These are phyloP conservation scores for Nelumbo lutea DNA, from an alignment of 164 flowering plant species.

Conservation along the genomic window DNA sequence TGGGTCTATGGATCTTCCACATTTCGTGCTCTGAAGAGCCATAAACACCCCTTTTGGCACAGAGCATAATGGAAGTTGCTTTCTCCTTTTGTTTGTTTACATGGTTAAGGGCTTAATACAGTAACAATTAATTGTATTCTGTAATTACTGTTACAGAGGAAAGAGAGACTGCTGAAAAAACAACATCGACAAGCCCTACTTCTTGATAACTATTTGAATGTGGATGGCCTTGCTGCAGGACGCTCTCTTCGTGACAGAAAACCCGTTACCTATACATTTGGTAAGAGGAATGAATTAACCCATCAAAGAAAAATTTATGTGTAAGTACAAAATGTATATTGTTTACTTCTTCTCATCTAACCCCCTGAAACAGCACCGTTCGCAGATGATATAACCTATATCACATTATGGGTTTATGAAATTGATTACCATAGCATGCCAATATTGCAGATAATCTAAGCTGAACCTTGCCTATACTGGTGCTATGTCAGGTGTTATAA, in stretches of 20 bases:
- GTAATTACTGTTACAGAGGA: constrained; percentile 49
- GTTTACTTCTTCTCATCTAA: no score
- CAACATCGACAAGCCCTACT: constrained; percentile 96
- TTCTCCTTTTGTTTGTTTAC: not conserved
- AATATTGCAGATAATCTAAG: no score
- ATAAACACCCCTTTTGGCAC: not conserved
- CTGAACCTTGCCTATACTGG: no score
- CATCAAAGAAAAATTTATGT: not conserved
- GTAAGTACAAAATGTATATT: no score
- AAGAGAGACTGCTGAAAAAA: constrained; percentile 86
- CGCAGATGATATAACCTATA: no score
- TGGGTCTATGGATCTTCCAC: not conserved
- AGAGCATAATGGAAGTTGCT: no score
- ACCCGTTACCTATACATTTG: constrained; percentile 95
- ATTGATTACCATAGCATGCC: no score
- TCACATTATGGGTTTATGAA: no score
- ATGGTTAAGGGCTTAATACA: not conserved
- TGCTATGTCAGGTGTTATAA: no score
- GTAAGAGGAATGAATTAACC: constrained; percentile 36
- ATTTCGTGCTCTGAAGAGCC: not conserved
- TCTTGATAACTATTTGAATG: constrained; percentile 61
- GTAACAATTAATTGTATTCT: constrained; percentile 1
- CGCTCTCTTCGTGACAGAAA: constrained; percentile 97
- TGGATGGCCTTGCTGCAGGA: constrained; percentile 83
- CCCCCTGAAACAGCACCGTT: no score